Evolutionary conservation across 495 filamentous ascomycete species (phyloP).

Genomic region (Talaromyces ruber): DNA sequence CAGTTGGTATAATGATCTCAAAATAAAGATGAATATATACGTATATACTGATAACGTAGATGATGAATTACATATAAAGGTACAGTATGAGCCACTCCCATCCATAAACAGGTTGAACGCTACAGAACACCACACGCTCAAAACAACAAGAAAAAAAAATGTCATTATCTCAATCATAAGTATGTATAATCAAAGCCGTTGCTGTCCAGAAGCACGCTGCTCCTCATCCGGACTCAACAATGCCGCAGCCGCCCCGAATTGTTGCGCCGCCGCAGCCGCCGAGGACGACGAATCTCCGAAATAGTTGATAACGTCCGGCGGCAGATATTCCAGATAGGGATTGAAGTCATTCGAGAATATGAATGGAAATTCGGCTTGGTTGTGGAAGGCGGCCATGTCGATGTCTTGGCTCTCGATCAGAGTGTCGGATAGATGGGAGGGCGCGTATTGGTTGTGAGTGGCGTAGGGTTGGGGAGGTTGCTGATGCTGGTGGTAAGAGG

Average conservation of each 20-base stretch:
- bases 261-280: not conserved
- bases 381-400: conserved; percentile 46
- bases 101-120: not conserved
- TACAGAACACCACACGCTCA: not conserved
- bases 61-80: not conserved
- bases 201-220: not conserved
- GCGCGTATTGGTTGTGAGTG: not conserved
- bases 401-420: conserved; percentile 66
- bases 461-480: not conserved
- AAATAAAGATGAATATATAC: not conserved
- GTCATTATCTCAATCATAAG: not conserved
- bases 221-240: not conserved
- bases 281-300: conserved; percentile 30
- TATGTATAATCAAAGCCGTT: not conserved
- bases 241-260: not conserved
- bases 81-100: not conserved
- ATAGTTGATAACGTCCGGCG: conserved; percentile 51
- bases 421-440: conserved; percentile 32
- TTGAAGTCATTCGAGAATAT: conserved; percentile 47
- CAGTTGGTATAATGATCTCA: not conserved
- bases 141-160: not conserved
- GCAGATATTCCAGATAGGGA: conserved; percentile 63
- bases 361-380: conserved; percentile 31
- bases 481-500: not conserved
- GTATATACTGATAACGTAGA: not conserved